phyloP scores from a whole-genome alignment of 2,329 filamentous ascomycete genomes.

The Dothistroma septosporum region DNA sequence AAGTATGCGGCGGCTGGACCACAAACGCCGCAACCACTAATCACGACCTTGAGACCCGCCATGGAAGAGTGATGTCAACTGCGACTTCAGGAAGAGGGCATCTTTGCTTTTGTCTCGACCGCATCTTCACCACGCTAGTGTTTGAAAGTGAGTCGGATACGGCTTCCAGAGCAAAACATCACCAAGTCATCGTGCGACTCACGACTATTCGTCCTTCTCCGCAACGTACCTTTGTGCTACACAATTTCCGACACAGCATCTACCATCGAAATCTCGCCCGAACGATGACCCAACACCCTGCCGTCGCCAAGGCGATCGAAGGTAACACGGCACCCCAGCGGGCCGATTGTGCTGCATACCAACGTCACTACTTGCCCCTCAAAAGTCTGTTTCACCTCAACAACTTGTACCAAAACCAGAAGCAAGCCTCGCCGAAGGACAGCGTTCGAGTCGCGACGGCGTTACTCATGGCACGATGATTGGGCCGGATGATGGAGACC shows the following conservation, averaged over 20 bases:
- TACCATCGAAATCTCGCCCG: not conserved
- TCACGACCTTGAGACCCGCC: constrained; percentile 29
- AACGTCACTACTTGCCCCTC: not conserved
- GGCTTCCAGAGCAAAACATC: not conserved
- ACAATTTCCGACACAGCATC: not conserved
- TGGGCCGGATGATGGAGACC: not conserved
- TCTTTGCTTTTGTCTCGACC: not conserved
- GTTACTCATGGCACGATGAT: not conserved
- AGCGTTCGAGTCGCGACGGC: not conserved
- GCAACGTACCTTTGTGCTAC: not conserved
- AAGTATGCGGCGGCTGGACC: constrained; percentile 36
- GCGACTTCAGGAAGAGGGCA: not conserved
- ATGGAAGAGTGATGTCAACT: not conserved
- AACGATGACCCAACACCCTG: not conserved
- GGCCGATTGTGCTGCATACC: not conserved
- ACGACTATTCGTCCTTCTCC: not conserved
- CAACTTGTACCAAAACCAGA: not conserved
- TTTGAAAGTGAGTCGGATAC: not conserved
- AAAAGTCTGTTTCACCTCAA: not conserved
- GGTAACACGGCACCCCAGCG: not conserved
- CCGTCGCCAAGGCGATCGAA: not conserved
- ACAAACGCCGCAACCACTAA: constrained; percentile 37
- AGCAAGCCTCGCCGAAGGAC: not conserved
- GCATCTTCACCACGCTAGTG: not conserved
- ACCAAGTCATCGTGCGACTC: not conserved